Base-by-base conservation (phyloP, 2,329 filamentous ascomycete genomes). In the Cyclaneusma minus region DNA sequence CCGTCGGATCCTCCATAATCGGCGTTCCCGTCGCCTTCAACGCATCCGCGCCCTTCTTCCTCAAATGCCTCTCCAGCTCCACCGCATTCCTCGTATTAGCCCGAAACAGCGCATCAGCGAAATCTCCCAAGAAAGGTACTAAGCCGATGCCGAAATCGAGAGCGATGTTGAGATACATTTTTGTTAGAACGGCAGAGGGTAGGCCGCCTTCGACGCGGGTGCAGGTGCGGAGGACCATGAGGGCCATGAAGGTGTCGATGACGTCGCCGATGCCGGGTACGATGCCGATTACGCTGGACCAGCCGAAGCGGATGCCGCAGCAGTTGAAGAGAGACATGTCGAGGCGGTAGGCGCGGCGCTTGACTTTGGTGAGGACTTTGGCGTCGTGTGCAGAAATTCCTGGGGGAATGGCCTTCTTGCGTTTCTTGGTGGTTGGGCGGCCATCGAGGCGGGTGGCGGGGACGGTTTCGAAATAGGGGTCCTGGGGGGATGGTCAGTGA, bases 391-490 rank as follows among this genome's bases (percentile, higher is more conserved):
- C 58, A 11, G 84, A 87, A 27, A 95, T 69, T 29, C 87, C 87
- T 14, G 70, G 68, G 0, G 85, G 85, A 18, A 85, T 59, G 13
- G 82, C 79, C 55, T 91, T 92, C 60, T 83, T 87, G 30, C 65
- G 62, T 49, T 84, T 91, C 42, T 69, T 72, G 18, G 51, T 34
- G 3, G 50, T 64, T 14, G 73, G 70, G 28, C 60, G 68, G 32
- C 72, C 71, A 37, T 71, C 56, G 21, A 79, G 58, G 35, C 71
- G 66, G 6, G 78, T 80, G 21, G 85, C 75, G 13, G 75, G 72
- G 18, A 93, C 72, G 39, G 72, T 63, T 49, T 92, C 82, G 43
- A 85, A 92, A 56, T 84, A 93, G 5, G 85, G 84, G 47, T 95
- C 85, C 81, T 94, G 42, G 8, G 21, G 21, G 13, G 24, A 24